phyloP scores from a whole-genome alignment of 2,329 filamentous ascomycete species.

The Rutstroemia sp. region DNA sequence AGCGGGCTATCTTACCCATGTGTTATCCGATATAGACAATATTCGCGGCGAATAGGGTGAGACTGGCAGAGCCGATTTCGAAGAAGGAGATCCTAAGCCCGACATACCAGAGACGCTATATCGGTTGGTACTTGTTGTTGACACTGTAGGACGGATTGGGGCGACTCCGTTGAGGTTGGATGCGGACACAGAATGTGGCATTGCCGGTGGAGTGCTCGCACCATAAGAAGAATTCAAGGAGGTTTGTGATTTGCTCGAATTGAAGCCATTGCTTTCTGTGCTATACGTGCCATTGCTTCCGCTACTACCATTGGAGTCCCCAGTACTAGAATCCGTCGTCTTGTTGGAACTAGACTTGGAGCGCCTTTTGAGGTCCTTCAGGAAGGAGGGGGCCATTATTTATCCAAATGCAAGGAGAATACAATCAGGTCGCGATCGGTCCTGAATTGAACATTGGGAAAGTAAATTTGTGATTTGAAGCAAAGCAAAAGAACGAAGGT shows the following conservation, averaged over 20 bases:
- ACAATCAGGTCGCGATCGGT: not conserved
- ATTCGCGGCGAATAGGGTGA: slow-evolving; percentile 79
- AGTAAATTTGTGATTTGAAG: no score
- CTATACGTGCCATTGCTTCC: slow-evolving; percentile 29
- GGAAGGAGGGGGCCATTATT: slow-evolving; percentile 55
- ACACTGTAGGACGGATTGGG: slow-evolving; percentile 38
- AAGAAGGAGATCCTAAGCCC: slow-evolving; percentile 48
- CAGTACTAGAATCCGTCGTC: slow-evolving; percentile 44
- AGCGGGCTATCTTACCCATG: slow-evolving; percentile 55
- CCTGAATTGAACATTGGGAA: not conserved
- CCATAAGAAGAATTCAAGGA: slow-evolving; percentile 40
- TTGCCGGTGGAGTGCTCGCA: slow-evolving; percentile 45
- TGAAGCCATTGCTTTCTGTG: slow-evolving; percentile 47
- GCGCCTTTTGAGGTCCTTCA: slow-evolving; percentile 69
- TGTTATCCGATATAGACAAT: slow-evolving; percentile 69
- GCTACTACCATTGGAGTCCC: slow-evolving; percentile 3
- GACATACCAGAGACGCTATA: slow-evolving; percentile 59
- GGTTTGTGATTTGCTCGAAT: slow-evolving; percentile 54
- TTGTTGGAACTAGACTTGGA: slow-evolving; percentile 68
- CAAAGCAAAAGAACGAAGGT: not conserved
- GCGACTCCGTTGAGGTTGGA: slow-evolving; percentile 56
- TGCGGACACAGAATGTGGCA: slow-evolving; percentile 42
- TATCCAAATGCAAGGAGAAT: not conserved
- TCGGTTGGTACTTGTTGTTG: slow-evolving; percentile 38
- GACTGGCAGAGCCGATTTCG: slow-evolving; percentile 50